Conservation (phyloP, 148 eudicot genomes). For the Talinum fruticosum region DNA sequence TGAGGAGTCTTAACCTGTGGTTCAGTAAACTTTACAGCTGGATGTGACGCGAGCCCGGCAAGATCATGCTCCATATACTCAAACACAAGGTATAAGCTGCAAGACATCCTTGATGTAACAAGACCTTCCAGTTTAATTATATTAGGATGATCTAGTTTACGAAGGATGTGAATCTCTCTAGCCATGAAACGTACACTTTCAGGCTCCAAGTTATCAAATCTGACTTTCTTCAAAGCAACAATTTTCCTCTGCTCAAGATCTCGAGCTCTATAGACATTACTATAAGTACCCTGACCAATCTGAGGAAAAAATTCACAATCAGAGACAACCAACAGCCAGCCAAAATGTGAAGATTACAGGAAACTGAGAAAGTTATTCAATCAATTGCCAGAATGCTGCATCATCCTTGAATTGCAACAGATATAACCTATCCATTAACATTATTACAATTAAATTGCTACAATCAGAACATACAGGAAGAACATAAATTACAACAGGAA, state of each 20-base stretch:
- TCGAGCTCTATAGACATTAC: slow-evolving; percentile 81
- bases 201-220: slow-evolving; percentile 78
- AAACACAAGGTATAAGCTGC: slow-evolving; percentile 83
- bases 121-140: slow-evolving; percentile 77
- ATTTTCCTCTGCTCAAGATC: slow-evolving; percentile 73
- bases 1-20: slow-evolving; percentile 50
- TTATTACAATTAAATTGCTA: background rate
- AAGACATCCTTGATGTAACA: slow-evolving; percentile 78
- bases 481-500: background rate
- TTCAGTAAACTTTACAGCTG: slow-evolving; percentile 71
- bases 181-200: slow-evolving; percentile 90
- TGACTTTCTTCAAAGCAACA: slow-evolving; percentile 82
- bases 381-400: background rate
- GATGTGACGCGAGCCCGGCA: slow-evolving; percentile 82
- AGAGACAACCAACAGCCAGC: slow-evolving; percentile 16
- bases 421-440: background rate
- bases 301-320: slow-evolving; percentile 29
- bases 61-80: slow-evolving; percentile 92
- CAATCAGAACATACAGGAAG: background rate
- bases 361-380: background rate
- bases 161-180: slow-evolving; percentile 81
- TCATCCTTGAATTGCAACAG: slow-evolving; percentile 4
- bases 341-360: background rate
- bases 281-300: slow-evolving; percentile 91
- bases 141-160: slow-evolving; percentile 80